phyloP scores from a whole-genome alignment of 345 rosid species.

The Eucalyptus urophylla region DNA sequence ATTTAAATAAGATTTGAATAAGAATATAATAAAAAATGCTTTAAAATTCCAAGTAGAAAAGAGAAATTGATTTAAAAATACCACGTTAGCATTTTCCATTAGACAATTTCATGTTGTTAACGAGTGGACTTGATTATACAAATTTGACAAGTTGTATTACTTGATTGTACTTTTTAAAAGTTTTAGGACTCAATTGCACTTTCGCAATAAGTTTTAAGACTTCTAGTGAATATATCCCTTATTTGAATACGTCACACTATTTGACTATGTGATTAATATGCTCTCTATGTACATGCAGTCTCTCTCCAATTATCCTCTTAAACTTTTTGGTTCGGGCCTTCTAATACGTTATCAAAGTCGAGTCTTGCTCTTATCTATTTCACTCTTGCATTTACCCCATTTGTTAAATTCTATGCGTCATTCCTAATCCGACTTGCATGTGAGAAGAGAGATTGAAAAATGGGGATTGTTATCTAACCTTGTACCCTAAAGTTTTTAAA shows the following conservation, averaged over 20 bases:
- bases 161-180: too few relatives aligned
- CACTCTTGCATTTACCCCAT: rapidly evolving
- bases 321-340: background rate
- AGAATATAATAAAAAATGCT: too few relatives aligned
- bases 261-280: background rate
- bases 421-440: rapidly evolving
- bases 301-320: background rate
- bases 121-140: too few relatives aligned
- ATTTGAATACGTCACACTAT: background rate
- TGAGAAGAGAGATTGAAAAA: background rate
- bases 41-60: too few relatives aligned
- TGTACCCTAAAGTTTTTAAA: background rate
- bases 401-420: too few relatives aligned
- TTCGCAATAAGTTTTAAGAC: rapidly evolving
- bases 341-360: rapidly evolving
- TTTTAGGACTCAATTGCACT: too few relatives aligned
- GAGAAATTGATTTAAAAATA: too few relatives aligned
- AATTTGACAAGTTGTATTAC: too few relatives aligned
- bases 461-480: background rate
- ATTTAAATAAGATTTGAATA: too few relatives aligned
- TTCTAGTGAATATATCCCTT: too few relatives aligned
- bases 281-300: background rate
- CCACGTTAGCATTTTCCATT: too few relatives aligned
- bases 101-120: too few relatives aligned
- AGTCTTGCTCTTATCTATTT: rapidly evolving